Percentiles rank a stretch among this genome's conserved stretches.
phyloP scores from a whole-genome alignment of 306 rosid species.

The Vigna nakashimae region DNA sequence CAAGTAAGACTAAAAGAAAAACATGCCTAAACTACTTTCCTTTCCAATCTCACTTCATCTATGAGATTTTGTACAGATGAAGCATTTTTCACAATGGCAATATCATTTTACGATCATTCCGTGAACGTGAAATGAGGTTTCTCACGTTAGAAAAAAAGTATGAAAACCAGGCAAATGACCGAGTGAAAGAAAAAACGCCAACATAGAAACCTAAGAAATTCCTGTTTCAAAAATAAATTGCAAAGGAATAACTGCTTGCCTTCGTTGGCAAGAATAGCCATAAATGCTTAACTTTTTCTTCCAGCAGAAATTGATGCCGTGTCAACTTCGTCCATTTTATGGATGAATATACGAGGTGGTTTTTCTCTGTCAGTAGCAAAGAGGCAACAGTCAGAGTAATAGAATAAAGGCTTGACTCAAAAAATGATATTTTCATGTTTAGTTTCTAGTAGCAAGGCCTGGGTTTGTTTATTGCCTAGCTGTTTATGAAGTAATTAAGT shows the following conservation, averaged over 20 bases:
- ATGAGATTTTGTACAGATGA: not conserved
- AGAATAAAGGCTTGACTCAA: constrained; percentile 28
- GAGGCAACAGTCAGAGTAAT: constrained; percentile 36
- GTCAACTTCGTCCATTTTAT: constrained; percentile 48
- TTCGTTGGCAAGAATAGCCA: constrained; percentile 34
- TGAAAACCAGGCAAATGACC: not conserved
- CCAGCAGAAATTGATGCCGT: constrained; percentile 49
- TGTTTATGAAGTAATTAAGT: constrained; percentile 18
- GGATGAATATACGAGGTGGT: constrained; percentile 72
- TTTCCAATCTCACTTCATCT: not conserved
- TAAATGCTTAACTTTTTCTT: constrained; percentile 41
- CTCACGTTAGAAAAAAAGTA: not conserved
- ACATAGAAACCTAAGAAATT: not conserved
- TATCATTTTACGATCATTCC: not conserved
- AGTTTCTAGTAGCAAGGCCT: constrained; percentile 25
- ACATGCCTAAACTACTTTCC: not conserved
- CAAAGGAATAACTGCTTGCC: constrained; percentile 43
- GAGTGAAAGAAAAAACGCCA: not conserved
- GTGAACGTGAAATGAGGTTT: constrained; percentile 2
- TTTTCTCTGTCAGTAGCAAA: constrained; percentile 61
- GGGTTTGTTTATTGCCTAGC: constrained; percentile 10
- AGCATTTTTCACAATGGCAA: not conserved
- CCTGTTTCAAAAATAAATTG: not conserved
- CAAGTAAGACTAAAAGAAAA: not conserved
- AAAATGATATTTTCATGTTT: constrained; percentile 12